Conservation (phyloP, 495 filamentous ascomycete genomes). For the Daldinia childiae region DNA sequence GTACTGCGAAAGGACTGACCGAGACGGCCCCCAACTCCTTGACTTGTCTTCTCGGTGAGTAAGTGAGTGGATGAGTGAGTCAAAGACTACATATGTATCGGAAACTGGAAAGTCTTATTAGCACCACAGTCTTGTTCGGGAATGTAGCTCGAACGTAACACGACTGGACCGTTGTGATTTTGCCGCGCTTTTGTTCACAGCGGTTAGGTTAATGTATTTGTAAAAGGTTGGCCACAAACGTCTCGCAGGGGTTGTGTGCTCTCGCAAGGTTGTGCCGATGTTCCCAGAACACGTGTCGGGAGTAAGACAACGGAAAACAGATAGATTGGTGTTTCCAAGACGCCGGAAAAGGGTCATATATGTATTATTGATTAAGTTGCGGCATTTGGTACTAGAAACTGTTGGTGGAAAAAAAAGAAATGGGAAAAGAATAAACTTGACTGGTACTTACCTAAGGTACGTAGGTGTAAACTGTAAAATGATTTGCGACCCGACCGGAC, state of each 20-base stretch:
- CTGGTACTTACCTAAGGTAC: constrained; percentile 12
- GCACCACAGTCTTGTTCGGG: constrained; percentile 17
- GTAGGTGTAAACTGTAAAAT: constrained; percentile 25
- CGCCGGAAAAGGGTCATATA: constrained; percentile 29
- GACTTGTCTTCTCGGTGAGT: constrained; percentile 17
- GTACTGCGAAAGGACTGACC: constrained; percentile 10
- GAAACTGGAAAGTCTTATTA: constrained; percentile 23
- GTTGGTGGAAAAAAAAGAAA: constrained; percentile 11
- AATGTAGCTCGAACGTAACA: constrained; percentile 29
- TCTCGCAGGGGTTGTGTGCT: constrained; percentile 10
- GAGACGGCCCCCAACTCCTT: constrained; percentile 37
- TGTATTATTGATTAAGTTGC: constrained; percentile 13
- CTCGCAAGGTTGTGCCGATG: constrained; percentile 7
- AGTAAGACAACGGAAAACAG: constrained; percentile 26
- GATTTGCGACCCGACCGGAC: constrained; percentile 36
- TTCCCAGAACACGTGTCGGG: constrained; percentile 34
- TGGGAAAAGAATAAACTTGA: neutral
- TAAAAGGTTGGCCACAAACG: constrained; percentile 19
- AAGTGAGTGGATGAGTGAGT: constrained; percentile 1
- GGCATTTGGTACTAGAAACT: neutral
- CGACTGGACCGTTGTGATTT: constrained; percentile 28
- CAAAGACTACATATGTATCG: constrained; percentile 25
- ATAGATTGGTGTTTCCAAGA: constrained; percentile 20
- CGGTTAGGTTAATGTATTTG: neutral
- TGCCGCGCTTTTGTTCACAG: constrained; percentile 6